A percentile compares a stretch with the other conserved stretches of the same genome.
phyloP scores from a whole-genome alignment of 306 rosid species.

The Fragaria iinumae region DNA sequence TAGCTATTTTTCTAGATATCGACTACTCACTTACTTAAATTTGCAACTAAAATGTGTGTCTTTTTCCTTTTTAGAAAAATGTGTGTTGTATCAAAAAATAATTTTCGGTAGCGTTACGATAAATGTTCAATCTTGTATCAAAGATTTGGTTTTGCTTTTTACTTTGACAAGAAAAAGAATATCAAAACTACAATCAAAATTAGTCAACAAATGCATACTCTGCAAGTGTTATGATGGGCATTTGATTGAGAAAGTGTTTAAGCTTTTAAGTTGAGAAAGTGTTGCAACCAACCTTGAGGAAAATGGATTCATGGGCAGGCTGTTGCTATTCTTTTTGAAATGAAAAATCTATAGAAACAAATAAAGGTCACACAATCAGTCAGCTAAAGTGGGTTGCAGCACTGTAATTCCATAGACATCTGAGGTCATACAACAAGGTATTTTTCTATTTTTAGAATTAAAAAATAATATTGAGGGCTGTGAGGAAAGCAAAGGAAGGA shows the following conservation, averaged over 20 bases:
- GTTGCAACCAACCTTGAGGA: not conserved
- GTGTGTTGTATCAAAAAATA: too few relatives aligned
- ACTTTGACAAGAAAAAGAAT: not conserved
- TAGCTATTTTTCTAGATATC: not conserved
- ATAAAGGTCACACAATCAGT: too few relatives aligned
- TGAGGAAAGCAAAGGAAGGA: conserved; percentile 5
- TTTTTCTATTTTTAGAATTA: not conserved
- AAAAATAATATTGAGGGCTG: not conserved
- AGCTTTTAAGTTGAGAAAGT: not conserved
- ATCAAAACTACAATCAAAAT: not conserved
- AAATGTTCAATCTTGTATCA: too few relatives aligned
- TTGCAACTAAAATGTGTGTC: too few relatives aligned
- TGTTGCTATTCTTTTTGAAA: not conserved
- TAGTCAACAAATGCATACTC: not conserved
- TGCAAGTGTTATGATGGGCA: not conserved
- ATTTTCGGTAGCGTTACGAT: too few relatives aligned
- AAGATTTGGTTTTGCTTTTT: too few relatives aligned
- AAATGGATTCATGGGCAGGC: not conserved
- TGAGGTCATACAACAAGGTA: conserved; percentile 13
- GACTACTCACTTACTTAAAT: not conserved
- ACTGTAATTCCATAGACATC: conserved; percentile 14
- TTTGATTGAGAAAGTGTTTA: not conserved
- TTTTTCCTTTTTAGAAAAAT: not conserved
- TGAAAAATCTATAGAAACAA: not conserved
- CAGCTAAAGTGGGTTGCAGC: too few relatives aligned